Base-by-base conservation (phyloP, 78 protist genomes). In the Cavenderia fasciculata region DNA sequence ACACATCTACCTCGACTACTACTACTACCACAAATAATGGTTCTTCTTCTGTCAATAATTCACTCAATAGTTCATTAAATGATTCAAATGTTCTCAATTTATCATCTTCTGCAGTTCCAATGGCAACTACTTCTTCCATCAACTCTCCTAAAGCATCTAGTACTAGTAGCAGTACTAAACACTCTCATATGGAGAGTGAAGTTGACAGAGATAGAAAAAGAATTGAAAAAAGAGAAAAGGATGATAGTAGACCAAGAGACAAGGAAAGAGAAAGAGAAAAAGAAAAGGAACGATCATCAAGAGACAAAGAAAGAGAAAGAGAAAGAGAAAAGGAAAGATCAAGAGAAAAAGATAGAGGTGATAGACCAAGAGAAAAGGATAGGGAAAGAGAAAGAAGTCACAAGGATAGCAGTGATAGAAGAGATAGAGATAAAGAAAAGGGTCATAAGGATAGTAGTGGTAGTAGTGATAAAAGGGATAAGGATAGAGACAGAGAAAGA, bases 271-370 rank as follows among this genome's bases (percentile, higher is more conserved):
- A 69, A 14, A 69, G 23, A 46, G 75, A 69, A 49, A 69, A 31
- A 66, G 44, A 19, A 66, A 16, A 10, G 52, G 10, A 10, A 47
- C 12, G 25, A 47, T 47, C 23, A 44, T 65, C 74, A 65, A 27
- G 57, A 74, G 85, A 74, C 44, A 74, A 59, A 74, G 52, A 31
- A 65, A 52, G 63, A 65, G 38, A 77, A 72, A n/a, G 74, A 49
- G 18, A 49, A 47, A 51, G 68, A 63, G 54, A 33, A 38, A 68
- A 41, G 41, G 68, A 49, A 65, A 54, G 59, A 52, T 54, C 49
- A 19, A 38, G 74, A 52, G 54, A 66, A 40, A 66, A 27, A 54
- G 57, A 74, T 23, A 52, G 36, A 49, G 44, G 57, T 25, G 49
- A 69, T 11, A 69, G 34, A 31, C 59, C 4, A 43, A 71, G 33